A percentile compares a stretch with the other conserved stretches of the same genome.
Conservation (phyloP, 2,329 filamentous ascomycete genomes). For the Cordyceps tenuipes region DNA sequence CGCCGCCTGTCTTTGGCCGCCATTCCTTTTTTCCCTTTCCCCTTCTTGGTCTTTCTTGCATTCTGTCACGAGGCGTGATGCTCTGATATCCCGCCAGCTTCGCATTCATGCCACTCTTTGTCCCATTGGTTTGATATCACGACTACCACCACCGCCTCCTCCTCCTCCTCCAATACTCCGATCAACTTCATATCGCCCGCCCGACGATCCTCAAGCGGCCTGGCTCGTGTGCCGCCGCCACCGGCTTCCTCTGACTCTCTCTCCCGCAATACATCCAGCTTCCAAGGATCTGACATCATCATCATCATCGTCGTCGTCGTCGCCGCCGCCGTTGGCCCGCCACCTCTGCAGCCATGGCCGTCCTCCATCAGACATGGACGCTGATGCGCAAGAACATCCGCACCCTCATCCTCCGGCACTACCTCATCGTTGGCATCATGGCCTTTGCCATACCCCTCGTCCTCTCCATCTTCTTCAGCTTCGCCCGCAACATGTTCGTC, state of each 20-base stretch:
- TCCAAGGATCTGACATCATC: background rate
- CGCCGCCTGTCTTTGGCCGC: background rate
- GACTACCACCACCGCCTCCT: background rate
- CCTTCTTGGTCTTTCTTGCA: background rate
- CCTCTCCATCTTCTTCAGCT: constrained; percentile 53
- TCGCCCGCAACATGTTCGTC: constrained; percentile 75
- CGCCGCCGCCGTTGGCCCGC: background rate
- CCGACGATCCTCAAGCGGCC: background rate
- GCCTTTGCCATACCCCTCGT: constrained; percentile 52
- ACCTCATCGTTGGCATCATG: constrained; percentile 42
- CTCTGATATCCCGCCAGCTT: background rate
- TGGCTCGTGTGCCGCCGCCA: too few relatives aligned
- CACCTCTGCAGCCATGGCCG: constrained; percentile 32
- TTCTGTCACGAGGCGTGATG: too few relatives aligned
- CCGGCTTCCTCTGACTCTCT: background rate
- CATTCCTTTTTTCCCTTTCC: background rate
- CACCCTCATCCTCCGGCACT: constrained; percentile 48
- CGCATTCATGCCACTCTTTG: background rate
- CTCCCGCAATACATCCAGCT: background rate
- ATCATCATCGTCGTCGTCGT: too few relatives aligned
- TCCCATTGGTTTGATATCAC: background rate
- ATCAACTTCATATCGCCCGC: background rate
- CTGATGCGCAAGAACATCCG: constrained; percentile 55
- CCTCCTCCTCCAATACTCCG: too few relatives aligned
- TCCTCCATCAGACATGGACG: constrained; percentile 51